Conservation (phyloP, 2,329 filamentous ascomycete species). For the Fusarium denticulatum region DNA sequence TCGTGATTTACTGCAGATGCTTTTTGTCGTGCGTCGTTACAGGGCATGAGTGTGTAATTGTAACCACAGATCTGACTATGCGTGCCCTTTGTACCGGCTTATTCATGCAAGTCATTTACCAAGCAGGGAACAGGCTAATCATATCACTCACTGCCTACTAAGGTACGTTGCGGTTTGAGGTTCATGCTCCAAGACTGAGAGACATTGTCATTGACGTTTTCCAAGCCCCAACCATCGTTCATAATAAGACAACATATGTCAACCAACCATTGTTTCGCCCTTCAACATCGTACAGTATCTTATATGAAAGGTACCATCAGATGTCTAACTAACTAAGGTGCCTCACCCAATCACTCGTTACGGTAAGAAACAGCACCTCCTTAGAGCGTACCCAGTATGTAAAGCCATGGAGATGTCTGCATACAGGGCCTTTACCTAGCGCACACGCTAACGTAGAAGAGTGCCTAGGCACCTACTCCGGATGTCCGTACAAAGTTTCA, state of each 20-base stretch:
- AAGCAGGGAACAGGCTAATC: not conserved
- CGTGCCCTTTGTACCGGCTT: not conserved
- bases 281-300: not conserved
- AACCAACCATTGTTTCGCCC: conserved; percentile 1
- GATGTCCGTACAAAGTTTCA: conserved; percentile 4
- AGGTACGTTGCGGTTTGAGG: not conserved
- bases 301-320: not conserved
- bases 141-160: not conserved
- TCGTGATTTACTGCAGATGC: conserved; percentile 14
- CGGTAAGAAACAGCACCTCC: not conserved
- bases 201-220: not conserved
- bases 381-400: not conserved
- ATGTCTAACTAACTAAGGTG: not conserved
- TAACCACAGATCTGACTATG: not conserved
- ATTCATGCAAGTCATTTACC: not conserved
- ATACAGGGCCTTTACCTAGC: not conserved
- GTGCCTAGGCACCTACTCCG: not conserved
- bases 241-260: not conserved
- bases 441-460: not conserved
- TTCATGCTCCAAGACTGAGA: not conserved
- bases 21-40: not conserved
- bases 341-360: not conserved
- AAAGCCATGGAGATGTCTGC: not conserved
- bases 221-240: not conserved
- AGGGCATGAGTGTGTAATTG: conserved; percentile 2